These are phyloP conservation scores for Geotrichum klebahnii DNA, from an alignment of 1,139 yeast genomes.

Conservation along the genomic window DNA sequence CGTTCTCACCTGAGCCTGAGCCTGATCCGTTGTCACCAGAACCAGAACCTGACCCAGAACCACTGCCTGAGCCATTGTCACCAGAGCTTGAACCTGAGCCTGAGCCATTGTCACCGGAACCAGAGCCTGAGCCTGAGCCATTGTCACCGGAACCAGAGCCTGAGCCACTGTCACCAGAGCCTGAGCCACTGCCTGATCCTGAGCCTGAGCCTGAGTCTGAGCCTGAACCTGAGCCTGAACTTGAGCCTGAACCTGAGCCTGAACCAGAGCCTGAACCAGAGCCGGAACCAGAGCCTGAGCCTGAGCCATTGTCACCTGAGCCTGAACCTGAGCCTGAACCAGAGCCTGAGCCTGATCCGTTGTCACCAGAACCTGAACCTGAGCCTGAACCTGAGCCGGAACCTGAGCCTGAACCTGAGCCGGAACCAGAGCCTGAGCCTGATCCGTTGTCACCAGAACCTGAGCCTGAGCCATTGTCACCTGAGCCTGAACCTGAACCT, in stretches of 20 bases:
- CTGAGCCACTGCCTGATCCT: not conserved
- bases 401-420: not conserved
- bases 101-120: not conserved
- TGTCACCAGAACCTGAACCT: too few species aligned
- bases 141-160: slow-evolving; percentile 4
- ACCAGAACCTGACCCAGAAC: not conserved
- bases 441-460: not conserved
- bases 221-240: not conserved
- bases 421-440: too few species aligned
- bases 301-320: too few species aligned
- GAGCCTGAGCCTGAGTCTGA: slow-evolving; percentile 1
- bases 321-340: too few species aligned
- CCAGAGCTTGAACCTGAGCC: not conserved
- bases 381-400: too few species aligned
- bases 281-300: too few species aligned
- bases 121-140: not conserved
- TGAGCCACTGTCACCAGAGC: not conserved
- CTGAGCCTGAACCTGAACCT: not conserved
- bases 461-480: not conserved
- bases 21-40: not conserved
- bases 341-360: not conserved
- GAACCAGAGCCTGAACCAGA: slow-evolving; percentile 2
- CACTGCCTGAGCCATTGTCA: slow-evolving; percentile 9
- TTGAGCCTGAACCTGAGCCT: not conserved
- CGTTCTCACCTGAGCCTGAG: not conserved